These are phyloP conservation scores for Fagopyrum tataricum DNA, from an alignment of 148 eudicot species.

Conservation along the genomic window DNA sequence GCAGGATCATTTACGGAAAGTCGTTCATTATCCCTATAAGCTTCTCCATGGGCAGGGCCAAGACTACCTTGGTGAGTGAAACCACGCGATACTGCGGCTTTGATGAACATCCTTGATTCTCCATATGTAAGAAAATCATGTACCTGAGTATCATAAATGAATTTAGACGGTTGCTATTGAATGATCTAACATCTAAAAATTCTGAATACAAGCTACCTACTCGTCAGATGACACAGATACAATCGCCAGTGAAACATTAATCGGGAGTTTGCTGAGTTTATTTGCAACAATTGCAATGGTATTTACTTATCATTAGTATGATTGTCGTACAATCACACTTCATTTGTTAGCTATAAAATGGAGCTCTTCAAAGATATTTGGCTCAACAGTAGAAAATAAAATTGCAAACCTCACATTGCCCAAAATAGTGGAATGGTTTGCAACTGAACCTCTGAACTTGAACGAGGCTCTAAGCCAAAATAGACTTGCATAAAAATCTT, in stretches of 20 bases:
- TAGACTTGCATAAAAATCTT: not conserved
- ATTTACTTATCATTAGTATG: not conserved
- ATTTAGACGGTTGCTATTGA: constrained; percentile 3
- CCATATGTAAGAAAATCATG: constrained; percentile 49
- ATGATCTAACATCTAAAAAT: not conserved
- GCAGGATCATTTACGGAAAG: constrained; percentile 62
- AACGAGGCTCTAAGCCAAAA: not conserved
- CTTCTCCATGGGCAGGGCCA: constrained; percentile 87
- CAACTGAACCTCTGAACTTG: not conserved
- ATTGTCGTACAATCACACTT: not conserved
- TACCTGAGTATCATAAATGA: constrained; percentile 51
- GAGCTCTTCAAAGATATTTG: not conserved
- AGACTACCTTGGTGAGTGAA: constrained; percentile 96
- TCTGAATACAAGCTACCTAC: not conserved
- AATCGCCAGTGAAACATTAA: not conserved
- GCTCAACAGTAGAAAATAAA: not conserved
- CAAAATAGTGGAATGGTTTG: not conserved
- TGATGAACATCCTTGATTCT: constrained; percentile 73
- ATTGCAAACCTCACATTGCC: not conserved
- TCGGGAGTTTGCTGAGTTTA: not conserved
- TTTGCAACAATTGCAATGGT: not conserved
- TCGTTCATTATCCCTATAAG: constrained; percentile 91
- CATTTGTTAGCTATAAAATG: not conserved
- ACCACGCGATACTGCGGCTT: constrained; percentile 73
- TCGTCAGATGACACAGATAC: not conserved